Percentiles rank a stretch among this genome's conserved stretches.
These are phyloP conservation scores for Adansonia rubrostipa DNA, from an alignment of 441 rosid genomes.

Conservation along the genomic window DNA sequence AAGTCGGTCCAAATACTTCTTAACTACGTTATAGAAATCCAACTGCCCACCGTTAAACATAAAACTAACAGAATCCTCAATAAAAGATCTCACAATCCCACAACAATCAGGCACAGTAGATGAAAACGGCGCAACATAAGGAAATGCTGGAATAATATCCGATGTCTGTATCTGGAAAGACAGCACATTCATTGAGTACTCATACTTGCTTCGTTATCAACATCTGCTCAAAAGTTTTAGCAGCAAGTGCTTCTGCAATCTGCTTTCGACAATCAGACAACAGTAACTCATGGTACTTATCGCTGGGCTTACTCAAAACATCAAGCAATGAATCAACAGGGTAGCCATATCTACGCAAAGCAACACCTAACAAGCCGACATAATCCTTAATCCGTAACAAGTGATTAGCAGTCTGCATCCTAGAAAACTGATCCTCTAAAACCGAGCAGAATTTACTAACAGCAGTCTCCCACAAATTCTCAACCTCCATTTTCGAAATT, in stretches of 20 bases:
- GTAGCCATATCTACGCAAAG: constrained; percentile 83
- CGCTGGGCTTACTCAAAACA: constrained; percentile 90
- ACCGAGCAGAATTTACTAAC: constrained; percentile 95
- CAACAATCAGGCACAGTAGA: constrained; percentile 94
- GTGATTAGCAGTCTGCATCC: constrained; percentile 98
- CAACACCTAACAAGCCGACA: constrained; percentile 93
- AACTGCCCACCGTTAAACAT: constrained; percentile 95
- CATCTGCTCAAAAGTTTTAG: constrained; percentile 96
- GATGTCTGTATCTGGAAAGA: constrained; percentile 92
- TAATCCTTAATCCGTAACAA: constrained; percentile 89
- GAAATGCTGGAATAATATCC: constrained; percentile 85
- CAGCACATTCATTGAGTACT: constrained; percentile 95
- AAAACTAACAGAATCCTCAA: constrained; percentile 94
- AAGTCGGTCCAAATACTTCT: constrained; percentile 89
- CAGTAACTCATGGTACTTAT: constrained; percentile 86
- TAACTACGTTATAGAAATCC: constrained; percentile 89
- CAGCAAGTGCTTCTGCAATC: constrained; percentile 82
- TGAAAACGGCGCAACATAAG: constrained; percentile 90
- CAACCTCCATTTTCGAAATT: constrained; percentile 84
- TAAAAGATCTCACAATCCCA: constrained; percentile 87
- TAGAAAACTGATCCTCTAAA: constrained; percentile 96
- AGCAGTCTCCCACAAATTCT: constrained; percentile 93
- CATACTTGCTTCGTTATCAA: constrained; percentile 92
- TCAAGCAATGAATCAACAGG: constrained; percentile 84
- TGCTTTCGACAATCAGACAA: constrained; percentile 90